phyloP scores from a whole-genome alignment of 2,329 filamentous ascomycete species.

The Plectosphaerella plurivora region DNA sequence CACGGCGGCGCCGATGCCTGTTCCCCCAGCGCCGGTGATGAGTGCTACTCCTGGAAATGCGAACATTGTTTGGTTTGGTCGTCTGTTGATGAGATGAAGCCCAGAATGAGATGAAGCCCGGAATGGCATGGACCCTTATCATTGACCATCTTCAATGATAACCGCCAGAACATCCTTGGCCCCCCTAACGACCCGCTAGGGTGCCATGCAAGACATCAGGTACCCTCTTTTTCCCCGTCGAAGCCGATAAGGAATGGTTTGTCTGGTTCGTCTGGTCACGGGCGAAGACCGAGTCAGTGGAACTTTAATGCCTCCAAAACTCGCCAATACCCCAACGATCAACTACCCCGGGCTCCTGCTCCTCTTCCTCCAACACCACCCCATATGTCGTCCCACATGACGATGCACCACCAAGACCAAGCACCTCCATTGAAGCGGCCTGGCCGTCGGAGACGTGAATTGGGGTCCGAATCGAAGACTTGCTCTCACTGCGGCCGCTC shows the following conservation, averaged over 20 bases:
- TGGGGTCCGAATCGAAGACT: slow-evolving; percentile 14
- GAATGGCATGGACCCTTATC: too few relatives aligned
- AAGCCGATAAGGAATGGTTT: too few relatives aligned
- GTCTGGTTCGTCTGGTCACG: too few relatives aligned
- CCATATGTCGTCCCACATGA: slow-evolving; percentile 8
- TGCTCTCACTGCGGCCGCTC: slow-evolving; percentile 36
- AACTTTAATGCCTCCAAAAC: too few relatives aligned
- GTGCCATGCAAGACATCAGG: too few relatives aligned
- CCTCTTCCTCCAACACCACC: slow-evolving; percentile 5
- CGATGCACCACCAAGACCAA: slow-evolving; percentile 6
- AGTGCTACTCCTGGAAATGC: slow-evolving; percentile 39
- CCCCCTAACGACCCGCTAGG: too few relatives aligned
- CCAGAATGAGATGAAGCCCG: neutral
- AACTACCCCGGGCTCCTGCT: neutral
- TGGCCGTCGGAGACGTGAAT: slow-evolving; percentile 12
- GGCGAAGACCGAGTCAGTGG: too few relatives aligned
- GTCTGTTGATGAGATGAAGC: neutral
- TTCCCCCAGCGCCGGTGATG: slow-evolving; percentile 43
- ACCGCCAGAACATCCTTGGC: slow-evolving; percentile 8
- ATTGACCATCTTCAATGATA: too few relatives aligned
- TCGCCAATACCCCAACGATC: slow-evolving; percentile 1
- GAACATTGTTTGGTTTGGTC: slow-evolving; percentile 5
- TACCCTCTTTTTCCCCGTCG: too few relatives aligned
- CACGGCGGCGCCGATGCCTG: slow-evolving; percentile 52
- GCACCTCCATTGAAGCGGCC: slow-evolving; percentile 11